Percentiles rank a stretch among this genome's conserved stretches.
These are phyloP conservation scores for Ascosphaera aggregata DNA, from an alignment of 2,329 filamentous ascomycete genomes.

Conservation along the genomic window DNA sequence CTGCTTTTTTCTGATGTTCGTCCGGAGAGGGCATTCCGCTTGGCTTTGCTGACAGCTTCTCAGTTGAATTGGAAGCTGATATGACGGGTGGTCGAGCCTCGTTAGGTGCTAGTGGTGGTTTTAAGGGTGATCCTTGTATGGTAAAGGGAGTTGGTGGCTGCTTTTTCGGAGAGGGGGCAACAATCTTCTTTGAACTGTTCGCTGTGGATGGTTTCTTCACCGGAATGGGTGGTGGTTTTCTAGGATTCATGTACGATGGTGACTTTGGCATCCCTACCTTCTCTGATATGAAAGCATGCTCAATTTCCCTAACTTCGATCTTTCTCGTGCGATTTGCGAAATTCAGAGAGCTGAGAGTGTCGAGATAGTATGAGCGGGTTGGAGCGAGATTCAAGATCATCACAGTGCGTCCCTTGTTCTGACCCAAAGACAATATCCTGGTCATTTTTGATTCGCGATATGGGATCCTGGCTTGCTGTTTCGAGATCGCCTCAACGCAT, in stretches of 20 bases:
- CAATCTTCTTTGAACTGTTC: constrained; percentile 48
- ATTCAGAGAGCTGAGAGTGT: constrained; percentile 81
- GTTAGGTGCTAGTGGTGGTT: no score
- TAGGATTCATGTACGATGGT: constrained; percentile 61
- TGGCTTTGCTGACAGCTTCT: constrained; percentile 11
- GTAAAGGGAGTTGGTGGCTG: constrained; percentile 27
- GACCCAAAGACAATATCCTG: constrained; percentile 68
- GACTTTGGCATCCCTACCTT: no score
- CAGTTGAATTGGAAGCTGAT: constrained; percentile 8
- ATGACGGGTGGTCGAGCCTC: no score
- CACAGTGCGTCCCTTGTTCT: constrained; percentile 85
- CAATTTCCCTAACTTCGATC: constrained; percentile 84
- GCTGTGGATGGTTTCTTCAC: constrained; percentile 54
- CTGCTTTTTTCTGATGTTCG: constrained; percentile 10
- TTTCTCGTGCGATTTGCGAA: constrained; percentile 91
- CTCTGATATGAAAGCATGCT: no score
- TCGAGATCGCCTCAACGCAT: constrained; percentile 84
- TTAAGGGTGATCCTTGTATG: no score
- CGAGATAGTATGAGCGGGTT: constrained; percentile 75
- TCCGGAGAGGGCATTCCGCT: no score
- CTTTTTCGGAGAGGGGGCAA: constrained; percentile 43
- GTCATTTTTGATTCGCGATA: constrained; percentile 98
- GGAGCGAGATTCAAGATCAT: constrained; percentile 94
- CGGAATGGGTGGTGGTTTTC: no score
- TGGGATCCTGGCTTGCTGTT: constrained; percentile 52